Evolutionary conservation across 1,139 yeast species (phyloP), one percentile per base, ranked within the genome.

Genomic region (Meyerozyma elateridarum): DNA sequence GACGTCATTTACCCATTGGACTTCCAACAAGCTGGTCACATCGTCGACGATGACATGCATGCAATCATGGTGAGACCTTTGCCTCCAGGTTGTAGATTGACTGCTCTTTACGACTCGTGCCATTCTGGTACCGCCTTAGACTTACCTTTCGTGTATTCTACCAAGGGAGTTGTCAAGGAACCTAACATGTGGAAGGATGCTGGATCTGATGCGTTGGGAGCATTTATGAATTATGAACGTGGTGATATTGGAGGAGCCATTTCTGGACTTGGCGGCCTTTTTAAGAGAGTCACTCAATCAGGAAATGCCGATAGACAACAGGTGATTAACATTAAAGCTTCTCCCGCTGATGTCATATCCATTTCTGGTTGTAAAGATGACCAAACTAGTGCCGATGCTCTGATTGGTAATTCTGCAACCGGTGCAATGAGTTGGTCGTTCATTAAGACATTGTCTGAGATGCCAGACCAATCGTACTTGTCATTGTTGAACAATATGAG

Each of bases 361-460:
- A 68, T 89, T 36, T 80, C 93, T 8, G 97, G 97, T 8, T 88
- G 96, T 51, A 87, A 85, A 58, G 96, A 89, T 58, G 77, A 80
- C 38, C 96, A 70, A 46, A 76, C 82, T 8, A 66, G 75, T 37
- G 96, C 96, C 5, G 96, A 87, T 55, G 84, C 96, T 1, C 65
- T 64, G 17, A 89, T 83, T 51, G 78, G 76, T 32, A 95, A 95
- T 16, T 62, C 61, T 27, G 78, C 84, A 27, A 87, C 95, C 0
- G 97, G 97, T 37, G 97, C 97, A 15, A 85, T 89, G 95, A 83
- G 95, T 31, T 87, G 82, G 70, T 84, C 96, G 1, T 88, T 89
- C 51, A 75, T 87, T 38, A 70, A 73, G 40, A 93, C 84, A 15
- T 63, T 89, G 65, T 54, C 68, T 21, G 68, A 70, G 36, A 73